Base-by-base conservation (phyloP, 345 rosid genomes). In the Corchorus olitorius region DNA sequence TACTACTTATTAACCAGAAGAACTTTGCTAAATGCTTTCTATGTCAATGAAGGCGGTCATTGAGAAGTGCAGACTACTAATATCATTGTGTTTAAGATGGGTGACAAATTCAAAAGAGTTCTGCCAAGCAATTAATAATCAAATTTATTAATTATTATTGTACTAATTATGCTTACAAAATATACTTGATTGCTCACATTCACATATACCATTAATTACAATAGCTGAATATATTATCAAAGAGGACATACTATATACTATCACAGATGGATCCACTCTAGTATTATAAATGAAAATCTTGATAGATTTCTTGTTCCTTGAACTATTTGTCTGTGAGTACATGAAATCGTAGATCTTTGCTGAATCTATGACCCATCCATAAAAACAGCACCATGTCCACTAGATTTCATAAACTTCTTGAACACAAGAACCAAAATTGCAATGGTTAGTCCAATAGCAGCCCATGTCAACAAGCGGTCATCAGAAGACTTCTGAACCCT, bases 371-470 rank as follows among this genome's bases (percentile, higher is more conserved):
- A 95, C 63, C 86, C 89, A 80, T 90, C 94, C 93, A 92, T 87
- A 86, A 92, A 87, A 61, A 93, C 81, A 62, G 98, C 83, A 69
- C 94, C 94, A 49, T 87, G 88, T 69, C 97, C 94, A 61, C 87
- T 85, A 41, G 98, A 84, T 83, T 93, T 87, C 88, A 92, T 85
- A 72, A 92, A 89, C 85, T 96, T 96, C 88, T 92, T 93, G 80
- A 95, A 81, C 78, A 95, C 82, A 76, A 95, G 98, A 83, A 84
- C 93, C 83, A 93, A 56, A 73, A 93, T 95, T 17, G 98, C 98
- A 12, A 96, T 68, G 46, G 97, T 84, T 52, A 96, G 94, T 68
- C 97, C 99, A 55, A 92, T 89, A 0, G 94, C 97, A 10, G 99
- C 98, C 97, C 78, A 87, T 0, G 96, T 91, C 81, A 93, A 89